Evolutionary conservation across 148 eudicot species (phyloP).

Genomic region (Pharnaceum exiguum): DNA sequence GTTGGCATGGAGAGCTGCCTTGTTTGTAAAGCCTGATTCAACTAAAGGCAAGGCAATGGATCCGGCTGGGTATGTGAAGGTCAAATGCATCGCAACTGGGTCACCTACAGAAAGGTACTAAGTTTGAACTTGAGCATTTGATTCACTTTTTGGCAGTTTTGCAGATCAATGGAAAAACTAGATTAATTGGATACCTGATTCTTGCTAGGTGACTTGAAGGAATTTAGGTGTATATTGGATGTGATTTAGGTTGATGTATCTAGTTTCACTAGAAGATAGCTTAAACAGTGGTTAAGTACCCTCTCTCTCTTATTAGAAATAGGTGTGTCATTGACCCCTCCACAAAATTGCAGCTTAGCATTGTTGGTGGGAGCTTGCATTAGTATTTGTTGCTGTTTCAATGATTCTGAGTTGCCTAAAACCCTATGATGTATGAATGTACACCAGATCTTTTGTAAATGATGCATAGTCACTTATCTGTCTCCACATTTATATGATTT

Average conservation of each 20-base stretch:
- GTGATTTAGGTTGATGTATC: not conserved
- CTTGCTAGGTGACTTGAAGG: not conserved
- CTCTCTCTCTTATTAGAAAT: not conserved
- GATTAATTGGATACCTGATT: not conserved
- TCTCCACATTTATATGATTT: conserved; percentile 1
- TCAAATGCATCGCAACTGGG: conserved; percentile 85
- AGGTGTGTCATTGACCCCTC: not conserved
- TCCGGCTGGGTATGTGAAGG: conserved; percentile 84
- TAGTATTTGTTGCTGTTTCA: not conserved
- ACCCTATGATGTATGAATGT: not conserved
- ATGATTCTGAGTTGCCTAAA: not conserved
- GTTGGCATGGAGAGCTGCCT: conserved; percentile 87
- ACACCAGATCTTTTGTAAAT: not conserved
- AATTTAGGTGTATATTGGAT: not conserved
- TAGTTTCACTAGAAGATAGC: not conserved
- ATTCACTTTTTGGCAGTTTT: not conserved
- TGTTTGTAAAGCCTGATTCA: conserved; percentile 66
- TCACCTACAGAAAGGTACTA: conserved; percentile 58
- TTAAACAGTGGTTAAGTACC: not conserved
- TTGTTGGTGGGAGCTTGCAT: not conserved
- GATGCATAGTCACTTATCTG: not conserved
- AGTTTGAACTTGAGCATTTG: not conserved
- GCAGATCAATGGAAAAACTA: not conserved
- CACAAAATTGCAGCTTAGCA: not conserved
- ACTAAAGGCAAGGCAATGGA: conserved; percentile 78